phyloP scores from a whole-genome alignment of 2,329 filamentous ascomycete species.

The Pseudogymnoascus sp. region DNA sequence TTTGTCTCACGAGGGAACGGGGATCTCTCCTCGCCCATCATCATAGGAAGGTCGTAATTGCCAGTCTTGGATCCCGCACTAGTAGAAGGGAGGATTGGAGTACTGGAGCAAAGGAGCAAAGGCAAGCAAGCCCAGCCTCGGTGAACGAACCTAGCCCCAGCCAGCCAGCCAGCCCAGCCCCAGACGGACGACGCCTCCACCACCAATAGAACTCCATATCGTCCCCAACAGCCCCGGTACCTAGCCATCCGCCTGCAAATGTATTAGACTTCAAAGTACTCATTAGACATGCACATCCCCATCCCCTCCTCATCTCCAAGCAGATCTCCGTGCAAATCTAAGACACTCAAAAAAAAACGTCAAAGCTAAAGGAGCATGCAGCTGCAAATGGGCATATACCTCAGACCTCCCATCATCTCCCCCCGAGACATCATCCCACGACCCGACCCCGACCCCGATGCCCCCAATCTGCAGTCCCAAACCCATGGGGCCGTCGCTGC shows the following conservation, averaged over 20 bases:
- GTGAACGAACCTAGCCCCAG: background rate
- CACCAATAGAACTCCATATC: background rate
- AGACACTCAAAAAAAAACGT: too few species aligned
- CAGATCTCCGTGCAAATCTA: too few species aligned
- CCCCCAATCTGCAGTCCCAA: background rate
- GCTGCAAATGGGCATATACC: too few species aligned
- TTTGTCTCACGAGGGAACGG: background rate
- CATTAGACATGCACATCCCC: background rate
- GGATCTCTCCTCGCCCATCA: background rate
- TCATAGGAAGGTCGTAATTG: background rate
- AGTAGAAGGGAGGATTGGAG: too few species aligned
- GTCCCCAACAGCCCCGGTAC: background rate
- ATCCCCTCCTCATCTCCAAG: background rate
- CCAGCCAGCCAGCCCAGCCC: background rate
- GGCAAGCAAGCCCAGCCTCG: background rate
- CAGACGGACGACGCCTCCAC: background rate
- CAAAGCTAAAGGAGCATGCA: too few species aligned
- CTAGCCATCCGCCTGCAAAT: background rate
- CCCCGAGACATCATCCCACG: background rate
- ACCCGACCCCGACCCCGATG: background rate
- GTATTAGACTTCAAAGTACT: background rate
- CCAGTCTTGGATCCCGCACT: background rate
- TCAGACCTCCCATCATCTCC: too few species aligned
- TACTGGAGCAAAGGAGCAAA: background rate
- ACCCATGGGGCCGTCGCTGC: background rate